Evolutionary conservation across 1,139 yeast species (phyloP).

Genomic region (Sugiyamaella xylanicola): DNA sequence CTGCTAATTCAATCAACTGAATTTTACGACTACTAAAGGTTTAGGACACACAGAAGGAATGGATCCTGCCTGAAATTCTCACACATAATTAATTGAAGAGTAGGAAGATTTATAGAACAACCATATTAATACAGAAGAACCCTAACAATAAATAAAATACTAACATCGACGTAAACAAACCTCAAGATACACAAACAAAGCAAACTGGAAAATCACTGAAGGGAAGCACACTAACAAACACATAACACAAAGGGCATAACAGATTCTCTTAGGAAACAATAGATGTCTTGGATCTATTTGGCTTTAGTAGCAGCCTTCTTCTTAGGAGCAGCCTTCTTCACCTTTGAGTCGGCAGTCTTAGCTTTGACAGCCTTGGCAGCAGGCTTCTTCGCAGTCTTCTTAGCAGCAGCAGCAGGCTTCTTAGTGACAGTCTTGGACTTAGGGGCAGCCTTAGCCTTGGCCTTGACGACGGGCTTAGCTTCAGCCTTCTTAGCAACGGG

Average conservation of each 20-base stretch:
- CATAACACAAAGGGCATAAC: conserved; percentile 8
- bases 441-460: conserved; percentile 34
- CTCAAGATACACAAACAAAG: conserved; percentile 7
- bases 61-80: no score
- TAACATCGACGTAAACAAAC: conserved; percentile 4
- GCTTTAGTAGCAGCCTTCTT: conserved; percentile 38
- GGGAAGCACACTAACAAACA: conserved; percentile 18
- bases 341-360: conserved; percentile 37
- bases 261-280: conserved; percentile 14
- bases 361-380: conserved; percentile 33
- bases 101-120: conserved; percentile 2
- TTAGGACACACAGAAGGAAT: no score
- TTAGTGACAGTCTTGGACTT: conserved; percentile 20
- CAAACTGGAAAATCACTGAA: conserved; percentile 16
- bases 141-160: conserved; percentile 21
- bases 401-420: conserved; percentile 33
- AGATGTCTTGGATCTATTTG: conserved; percentile 22
- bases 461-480: conserved; percentile 22
- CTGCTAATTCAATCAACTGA: no score
- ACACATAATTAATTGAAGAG: background rate
- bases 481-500: conserved; percentile 20
- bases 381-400: conserved; percentile 11
- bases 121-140: conserved; percentile 20
- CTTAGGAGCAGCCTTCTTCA: conserved; percentile 31
- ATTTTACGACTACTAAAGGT: no score